A percentile compares a stretch with the other conserved stretches of the same genome.
phyloP scores from a whole-genome alignment of 2,329 filamentous ascomycete species.

The Metarhizium sp. region DNA sequence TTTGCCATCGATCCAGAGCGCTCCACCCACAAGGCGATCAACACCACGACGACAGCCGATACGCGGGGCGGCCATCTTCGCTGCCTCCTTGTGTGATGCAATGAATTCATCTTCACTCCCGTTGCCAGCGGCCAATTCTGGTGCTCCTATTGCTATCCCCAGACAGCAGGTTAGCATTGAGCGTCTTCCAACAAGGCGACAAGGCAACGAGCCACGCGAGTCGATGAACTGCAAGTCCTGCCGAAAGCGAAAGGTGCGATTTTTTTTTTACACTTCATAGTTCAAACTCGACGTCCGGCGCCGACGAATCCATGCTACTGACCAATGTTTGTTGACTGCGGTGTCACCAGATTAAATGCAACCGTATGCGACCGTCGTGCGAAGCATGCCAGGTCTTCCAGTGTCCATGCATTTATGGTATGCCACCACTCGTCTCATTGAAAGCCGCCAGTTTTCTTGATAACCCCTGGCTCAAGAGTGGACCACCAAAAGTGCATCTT shows the following conservation, averaged over 20 bases:
- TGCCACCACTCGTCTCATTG: constrained; percentile 16
- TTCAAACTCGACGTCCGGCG: not conserved
- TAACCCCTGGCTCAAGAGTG: not conserved
- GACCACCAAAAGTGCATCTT: not conserved
- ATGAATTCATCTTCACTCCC: constrained; percentile 19
- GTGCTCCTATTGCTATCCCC: constrained; percentile 48
- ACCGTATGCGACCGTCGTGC: constrained; percentile 72
- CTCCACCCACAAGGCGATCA: not conserved
- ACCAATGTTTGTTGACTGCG: not conserved
- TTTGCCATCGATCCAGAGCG: not conserved
- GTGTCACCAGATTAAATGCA: constrained; percentile 72
- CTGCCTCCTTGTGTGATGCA: constrained; percentile 3
- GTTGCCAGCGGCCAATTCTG: not conserved
- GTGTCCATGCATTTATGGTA: constrained; percentile 82
- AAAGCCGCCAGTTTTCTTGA: not conserved
- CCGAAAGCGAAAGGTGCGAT: constrained; percentile 73
- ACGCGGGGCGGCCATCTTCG: not conserved
- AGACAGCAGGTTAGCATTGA: constrained; percentile 75
- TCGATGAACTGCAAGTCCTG: constrained; percentile 96
- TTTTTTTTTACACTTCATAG: not conserved
- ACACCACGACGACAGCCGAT: not conserved
- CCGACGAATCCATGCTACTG: not conserved
- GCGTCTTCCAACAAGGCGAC: constrained; percentile 60
- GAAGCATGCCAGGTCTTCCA: constrained; percentile 87
- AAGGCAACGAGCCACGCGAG: constrained; percentile 70